A percentile compares a stretch with the other conserved stretches of the same genome.
Evolutionary conservation across 257 asterid species (phyloP).

Genomic region (Anisodus acutangulus): DNA sequence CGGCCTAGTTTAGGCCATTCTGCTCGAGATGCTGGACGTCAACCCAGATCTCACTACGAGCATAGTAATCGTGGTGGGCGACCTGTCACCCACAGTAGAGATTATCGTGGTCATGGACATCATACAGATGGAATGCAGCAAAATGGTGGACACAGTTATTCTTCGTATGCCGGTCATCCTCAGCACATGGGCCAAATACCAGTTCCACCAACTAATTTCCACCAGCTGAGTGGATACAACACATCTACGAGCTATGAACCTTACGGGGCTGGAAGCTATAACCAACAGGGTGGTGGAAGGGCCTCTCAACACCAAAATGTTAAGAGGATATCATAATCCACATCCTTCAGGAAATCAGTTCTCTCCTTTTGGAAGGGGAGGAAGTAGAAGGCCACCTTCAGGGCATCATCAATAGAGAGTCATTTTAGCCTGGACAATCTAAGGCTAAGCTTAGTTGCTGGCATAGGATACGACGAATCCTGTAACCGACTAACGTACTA

Average conservation of each 20-base stretch:
- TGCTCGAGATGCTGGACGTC: conserved; percentile 30
- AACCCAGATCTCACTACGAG: conserved; percentile 34
- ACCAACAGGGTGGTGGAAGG: conserved; percentile 42
- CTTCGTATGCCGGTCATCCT: conserved; percentile 40
- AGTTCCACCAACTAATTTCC: conserved; percentile 40
- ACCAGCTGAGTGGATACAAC: conserved; percentile 50
- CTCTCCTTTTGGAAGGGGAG: conserved; percentile 66
- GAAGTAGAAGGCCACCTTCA: conserved; percentile 63
- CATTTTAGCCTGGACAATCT: not conserved
- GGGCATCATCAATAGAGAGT: conserved; percentile 54
- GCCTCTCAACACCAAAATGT: conserved; percentile 45
- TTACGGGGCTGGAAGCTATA: conserved; percentile 43
- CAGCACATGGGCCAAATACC: conserved; percentile 44
- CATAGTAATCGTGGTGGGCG: conserved; percentile 34
- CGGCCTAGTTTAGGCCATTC: conserved; percentile 47
- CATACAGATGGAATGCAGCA: conserved; percentile 50
- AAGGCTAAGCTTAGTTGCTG: not conserved
- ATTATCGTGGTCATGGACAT: conserved; percentile 52
- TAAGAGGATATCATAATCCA: conserved; percentile 52
- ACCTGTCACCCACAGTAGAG: conserved; percentile 43
- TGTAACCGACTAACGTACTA: not conserved
- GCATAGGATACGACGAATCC: not conserved
- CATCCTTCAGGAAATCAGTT: conserved; percentile 63
- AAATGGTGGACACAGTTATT: conserved; percentile 48
- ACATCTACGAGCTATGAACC: conserved; percentile 44